Conservation (phyloP, 345 rosid genomes). For the Rubroshorea leprosula region DNA sequence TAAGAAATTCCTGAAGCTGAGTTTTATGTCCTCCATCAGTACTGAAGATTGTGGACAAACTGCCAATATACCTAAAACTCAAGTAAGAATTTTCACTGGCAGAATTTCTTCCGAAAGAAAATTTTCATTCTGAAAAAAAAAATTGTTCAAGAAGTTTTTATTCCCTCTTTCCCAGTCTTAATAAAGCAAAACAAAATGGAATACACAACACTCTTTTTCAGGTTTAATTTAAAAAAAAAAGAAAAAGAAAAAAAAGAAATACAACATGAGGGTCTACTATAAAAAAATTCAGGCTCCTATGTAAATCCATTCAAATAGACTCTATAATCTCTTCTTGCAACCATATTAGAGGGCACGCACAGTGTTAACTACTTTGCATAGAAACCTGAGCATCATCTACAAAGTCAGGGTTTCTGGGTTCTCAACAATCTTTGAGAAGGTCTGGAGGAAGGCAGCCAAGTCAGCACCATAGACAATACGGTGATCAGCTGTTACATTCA, state of each 20-base stretch:
- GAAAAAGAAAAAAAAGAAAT: constrained; percentile 20
- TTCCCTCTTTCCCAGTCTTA: constrained; percentile 14
- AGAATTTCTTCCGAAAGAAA: too few relatives aligned
- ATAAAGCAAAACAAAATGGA: constrained; percentile 5
- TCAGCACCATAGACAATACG: constrained; percentile 88
- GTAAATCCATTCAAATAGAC: constrained; percentile 9
- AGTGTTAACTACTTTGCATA: constrained; percentile 2
- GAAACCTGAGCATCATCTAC: constrained; percentile 26
- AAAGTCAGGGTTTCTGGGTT: constrained; percentile 81
- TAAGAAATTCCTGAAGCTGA: too few relatives aligned
- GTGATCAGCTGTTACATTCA: constrained; percentile 96
- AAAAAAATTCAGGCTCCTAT: constrained; percentile 17
- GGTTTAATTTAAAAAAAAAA: too few relatives aligned
- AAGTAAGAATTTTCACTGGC: too few relatives aligned
- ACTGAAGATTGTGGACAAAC: too few relatives aligned
- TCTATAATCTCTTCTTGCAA: constrained; percentile 7
- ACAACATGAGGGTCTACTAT: constrained; percentile 11
- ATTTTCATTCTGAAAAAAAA: too few relatives aligned
- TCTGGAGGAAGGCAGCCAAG: constrained; percentile 86
- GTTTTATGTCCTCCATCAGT: too few relatives aligned
- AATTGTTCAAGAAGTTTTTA: too few relatives aligned
- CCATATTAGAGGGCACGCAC: constrained; percentile 8
- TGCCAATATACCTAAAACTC: too few relatives aligned
- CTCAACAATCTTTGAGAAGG: constrained; percentile 84
- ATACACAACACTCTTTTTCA: too few relatives aligned